Conservation (phyloP, 352 stramenopile genomes). For the Phytopythium sindhum region DNA sequence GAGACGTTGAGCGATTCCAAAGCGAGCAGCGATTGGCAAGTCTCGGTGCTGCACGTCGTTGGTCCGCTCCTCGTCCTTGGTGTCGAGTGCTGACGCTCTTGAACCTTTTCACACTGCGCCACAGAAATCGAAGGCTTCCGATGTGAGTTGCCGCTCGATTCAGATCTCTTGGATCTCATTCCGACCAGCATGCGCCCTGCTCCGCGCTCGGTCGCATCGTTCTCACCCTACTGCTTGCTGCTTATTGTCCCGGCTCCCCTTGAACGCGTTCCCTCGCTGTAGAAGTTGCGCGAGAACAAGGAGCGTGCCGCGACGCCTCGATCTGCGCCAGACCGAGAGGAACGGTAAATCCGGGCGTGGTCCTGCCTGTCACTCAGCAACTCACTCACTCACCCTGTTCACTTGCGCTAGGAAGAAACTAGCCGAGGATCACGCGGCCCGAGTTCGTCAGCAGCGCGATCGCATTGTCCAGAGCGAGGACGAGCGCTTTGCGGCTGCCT, state of each 20-base stretch:
- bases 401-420: constrained; percentile 58
- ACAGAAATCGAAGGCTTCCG: constrained; percentile 36
- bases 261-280: neutral
- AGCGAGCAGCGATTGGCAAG: constrained; percentile 39
- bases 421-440: constrained; percentile 44
- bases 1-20: constrained; percentile 37
- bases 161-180: neutral
- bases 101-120: neutral
- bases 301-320: constrained; percentile 27
- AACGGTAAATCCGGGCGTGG: constrained; percentile 13
- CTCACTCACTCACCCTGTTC: neutral
- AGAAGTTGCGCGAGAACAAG: constrained; percentile 71
- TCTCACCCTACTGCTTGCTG: neutral
- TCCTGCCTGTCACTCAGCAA: neutral
- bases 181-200: too few species aligned
- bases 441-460: constrained; percentile 37
- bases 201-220: neutral
- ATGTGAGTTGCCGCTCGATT: constrained; percentile 14
- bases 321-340: constrained; percentile 18
- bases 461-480: constrained; percentile 43
- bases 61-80: neutral
- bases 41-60: neutral
- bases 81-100: neutral
- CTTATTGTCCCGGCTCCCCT: neutral
- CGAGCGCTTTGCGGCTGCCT: constrained; percentile 23